Percentiles rank a stretch among this genome's conserved stretches.
Conservation (phyloP, 768 basidiomycete species). For the Pleurotus eryngii region DNA sequence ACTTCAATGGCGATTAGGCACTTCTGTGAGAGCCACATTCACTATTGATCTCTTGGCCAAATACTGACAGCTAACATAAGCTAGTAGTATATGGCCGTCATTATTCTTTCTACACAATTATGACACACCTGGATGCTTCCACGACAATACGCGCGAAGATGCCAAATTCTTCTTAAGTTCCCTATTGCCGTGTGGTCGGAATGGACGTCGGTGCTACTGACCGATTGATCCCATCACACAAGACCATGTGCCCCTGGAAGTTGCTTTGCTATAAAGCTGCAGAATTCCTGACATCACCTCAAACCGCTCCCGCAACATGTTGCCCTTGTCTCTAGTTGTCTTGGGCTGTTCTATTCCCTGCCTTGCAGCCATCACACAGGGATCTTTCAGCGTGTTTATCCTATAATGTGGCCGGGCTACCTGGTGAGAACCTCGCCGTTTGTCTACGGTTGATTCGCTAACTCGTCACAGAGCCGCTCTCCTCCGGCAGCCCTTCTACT, state of each 20-base stretch:
- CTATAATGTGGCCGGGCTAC: constrained; percentile 32
- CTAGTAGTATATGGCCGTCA: too few species aligned
- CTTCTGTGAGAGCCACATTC: too few species aligned
- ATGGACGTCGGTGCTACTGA: too few species aligned
- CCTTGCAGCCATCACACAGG: constrained; percentile 19
- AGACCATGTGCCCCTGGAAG: background rate
- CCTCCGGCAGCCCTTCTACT: constrained; percentile 23
- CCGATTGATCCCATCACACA: background rate
- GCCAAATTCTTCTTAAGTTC: too few species aligned
- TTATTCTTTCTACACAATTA: too few species aligned
- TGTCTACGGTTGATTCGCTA: background rate
- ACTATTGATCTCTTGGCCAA: too few species aligned
- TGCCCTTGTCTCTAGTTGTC: background rate
- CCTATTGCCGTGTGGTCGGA: too few species aligned
- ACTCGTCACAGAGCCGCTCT: constrained; percentile 19
- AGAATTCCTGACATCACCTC: background rate
- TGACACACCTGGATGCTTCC: too few species aligned
- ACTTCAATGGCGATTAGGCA: too few species aligned
- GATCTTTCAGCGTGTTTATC: constrained; percentile 25
- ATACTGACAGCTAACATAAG: too few species aligned
- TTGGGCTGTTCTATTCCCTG: background rate
- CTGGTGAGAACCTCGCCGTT: constrained; percentile 17
- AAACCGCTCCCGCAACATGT: background rate
- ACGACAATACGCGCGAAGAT: too few species aligned
- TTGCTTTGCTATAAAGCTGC: background rate